Evolutionary conservation across 768 basidiomycete species (phyloP).

Genomic region (Agaricus blazei): DNA sequence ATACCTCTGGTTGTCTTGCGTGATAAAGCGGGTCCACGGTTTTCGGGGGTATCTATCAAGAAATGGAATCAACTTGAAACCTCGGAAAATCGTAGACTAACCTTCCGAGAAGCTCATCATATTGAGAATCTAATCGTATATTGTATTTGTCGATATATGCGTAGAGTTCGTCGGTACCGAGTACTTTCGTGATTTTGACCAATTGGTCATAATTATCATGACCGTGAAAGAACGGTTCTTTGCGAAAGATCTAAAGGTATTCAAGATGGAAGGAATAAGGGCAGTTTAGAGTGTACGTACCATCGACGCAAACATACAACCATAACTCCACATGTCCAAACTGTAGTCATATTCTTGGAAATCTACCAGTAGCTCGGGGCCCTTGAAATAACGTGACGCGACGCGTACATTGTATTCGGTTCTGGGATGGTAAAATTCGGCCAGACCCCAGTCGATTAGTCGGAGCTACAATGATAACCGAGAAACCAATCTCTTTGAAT

Average conservation of each 20-base stretch:
- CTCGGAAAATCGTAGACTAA: conserved; percentile 19
- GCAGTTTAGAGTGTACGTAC: conserved; percentile 35
- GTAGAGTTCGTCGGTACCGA: conserved; percentile 94
- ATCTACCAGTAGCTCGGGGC: conserved; percentile 92
- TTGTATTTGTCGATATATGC: conserved; percentile 92
- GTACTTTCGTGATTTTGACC: conserved; percentile 96
- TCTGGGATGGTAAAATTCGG: conserved; percentile 97
- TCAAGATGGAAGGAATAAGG: conserved; percentile 7
- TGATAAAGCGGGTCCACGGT: conserved; percentile 94
- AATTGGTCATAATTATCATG: conserved; percentile 99
- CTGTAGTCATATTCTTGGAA: conserved; percentile 99
- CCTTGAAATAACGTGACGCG: conserved; percentile 97
- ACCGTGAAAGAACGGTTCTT: conserved; percentile 99
- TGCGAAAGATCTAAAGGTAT: conserved; percentile 82
- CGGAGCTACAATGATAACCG: conserved; percentile 56
- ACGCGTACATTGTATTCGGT: conserved; percentile 98
- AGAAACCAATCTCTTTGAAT: conserved; percentile 9
- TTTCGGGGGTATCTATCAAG: conserved; percentile 78
- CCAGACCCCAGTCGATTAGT: conserved; percentile 97
- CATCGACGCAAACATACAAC: conserved; percentile 99
- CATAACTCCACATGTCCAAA: conserved; percentile 98
- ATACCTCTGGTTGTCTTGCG: conserved; percentile 92
- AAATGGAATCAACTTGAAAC: neutral
- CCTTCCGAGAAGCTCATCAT: conserved; percentile 92
- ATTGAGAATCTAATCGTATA: conserved; percentile 93